Percentiles rank a stretch among this genome's conserved stretches.
These are phyloP conservation scores for Begonia loranthoides DNA, from an alignment of 306 rosid species.

Conservation along the genomic window DNA sequence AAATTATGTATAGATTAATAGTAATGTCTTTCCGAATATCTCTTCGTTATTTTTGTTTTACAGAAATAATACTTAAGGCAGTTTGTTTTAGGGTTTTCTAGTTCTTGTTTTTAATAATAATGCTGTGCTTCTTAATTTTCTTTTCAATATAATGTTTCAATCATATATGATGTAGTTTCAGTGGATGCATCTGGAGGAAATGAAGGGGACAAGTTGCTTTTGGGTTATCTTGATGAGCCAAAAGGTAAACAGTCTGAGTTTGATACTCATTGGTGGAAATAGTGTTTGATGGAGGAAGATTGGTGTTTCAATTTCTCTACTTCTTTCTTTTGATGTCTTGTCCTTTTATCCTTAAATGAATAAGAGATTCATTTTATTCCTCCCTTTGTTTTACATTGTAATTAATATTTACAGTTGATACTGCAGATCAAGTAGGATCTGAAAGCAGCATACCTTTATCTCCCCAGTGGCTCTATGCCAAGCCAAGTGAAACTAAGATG, in stretches of 20 bases:
- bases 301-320: background rate
- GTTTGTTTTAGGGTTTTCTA: too few species aligned
- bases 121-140: background rate
- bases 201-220: constrained; percentile 27
- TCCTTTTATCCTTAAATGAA: background rate
- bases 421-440: constrained; percentile 28
- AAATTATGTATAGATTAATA: too few species aligned
- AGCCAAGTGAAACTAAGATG: constrained; percentile 40
- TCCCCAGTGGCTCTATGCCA: constrained; percentile 60
- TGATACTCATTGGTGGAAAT: too few species aligned
- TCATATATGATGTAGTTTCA: background rate
- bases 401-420: constrained; percentile 3
- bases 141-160: background rate
- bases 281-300: background rate
- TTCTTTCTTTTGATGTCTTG: background rate
- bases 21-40: background rate
- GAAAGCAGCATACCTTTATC: constrained; percentile 52
- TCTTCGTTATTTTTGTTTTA: background rate
- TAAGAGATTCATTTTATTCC: background rate
- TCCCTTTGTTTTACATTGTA: constrained; percentile 1
- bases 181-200: constrained; percentile 26
- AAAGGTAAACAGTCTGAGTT: constrained; percentile 24
- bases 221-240: constrained; percentile 27
- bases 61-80: too few species aligned
- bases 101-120: too few species aligned